These are phyloP conservation scores for Elsinoe perseae DNA, from an alignment of 2,329 filamentous ascomycete species.

Conservation along the genomic window DNA sequence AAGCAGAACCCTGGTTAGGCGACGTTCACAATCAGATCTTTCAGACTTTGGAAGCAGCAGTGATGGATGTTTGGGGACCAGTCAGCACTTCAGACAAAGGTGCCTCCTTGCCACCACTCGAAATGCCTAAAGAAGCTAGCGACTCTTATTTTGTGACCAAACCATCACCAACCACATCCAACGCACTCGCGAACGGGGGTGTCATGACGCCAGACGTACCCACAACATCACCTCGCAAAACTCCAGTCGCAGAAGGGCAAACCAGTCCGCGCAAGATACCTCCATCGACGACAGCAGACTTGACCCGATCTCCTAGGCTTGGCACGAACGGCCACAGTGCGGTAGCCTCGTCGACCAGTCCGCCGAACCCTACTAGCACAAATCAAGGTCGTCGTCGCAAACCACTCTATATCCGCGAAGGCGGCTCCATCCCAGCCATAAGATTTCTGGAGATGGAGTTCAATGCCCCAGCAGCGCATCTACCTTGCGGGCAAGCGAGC, in stretches of 20 bases:
- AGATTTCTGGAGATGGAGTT: slow-evolving; percentile 94
- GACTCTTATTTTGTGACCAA: slow-evolving; percentile 26
- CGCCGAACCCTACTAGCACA: neutral
- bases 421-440: slow-evolving; percentile 89
- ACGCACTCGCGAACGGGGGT: slow-evolving; percentile 43
- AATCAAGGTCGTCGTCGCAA: slow-evolving; percentile 33
- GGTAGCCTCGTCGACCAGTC: neutral
- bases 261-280: neutral
- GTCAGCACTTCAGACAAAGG: slow-evolving; percentile 38
- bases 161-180: slow-evolving; percentile 43
- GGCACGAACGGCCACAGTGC: neutral
- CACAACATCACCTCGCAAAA: neutral
- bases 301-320: neutral
- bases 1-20: slow-evolving; percentile 92
- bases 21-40: slow-evolving; percentile 89
- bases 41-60: slow-evolving; percentile 74
- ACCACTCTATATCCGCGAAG: slow-evolving; percentile 90
- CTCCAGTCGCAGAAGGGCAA: neutral
- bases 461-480: slow-evolving; percentile 76
- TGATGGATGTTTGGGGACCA: slow-evolving; percentile 75
- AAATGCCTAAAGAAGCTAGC: slow-evolving; percentile 18
- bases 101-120: slow-evolving; percentile 16
- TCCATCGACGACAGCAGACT: neutral
- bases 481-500: slow-evolving; percentile 91
- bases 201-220: slow-evolving; percentile 26